phyloP scores from a whole-genome alignment of 2,329 filamentous ascomycete species.

The Diaporthe sp. region DNA sequence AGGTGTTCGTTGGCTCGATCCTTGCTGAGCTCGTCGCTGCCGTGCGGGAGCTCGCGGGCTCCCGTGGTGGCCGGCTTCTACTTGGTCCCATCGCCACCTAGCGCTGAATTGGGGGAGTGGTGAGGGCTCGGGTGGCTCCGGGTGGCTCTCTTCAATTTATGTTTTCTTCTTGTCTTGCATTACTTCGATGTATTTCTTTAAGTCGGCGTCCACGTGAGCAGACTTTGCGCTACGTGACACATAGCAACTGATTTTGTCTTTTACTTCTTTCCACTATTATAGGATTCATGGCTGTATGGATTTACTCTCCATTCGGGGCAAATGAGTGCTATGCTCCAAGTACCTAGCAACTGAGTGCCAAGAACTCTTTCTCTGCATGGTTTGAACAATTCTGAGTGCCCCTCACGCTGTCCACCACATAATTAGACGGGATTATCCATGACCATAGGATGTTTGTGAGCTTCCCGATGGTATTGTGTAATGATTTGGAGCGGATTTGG shows the following conservation, averaged over 20 bases:
- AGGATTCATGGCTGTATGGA: too few relatives aligned
- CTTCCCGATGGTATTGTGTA: background rate
- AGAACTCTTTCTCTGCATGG: too few relatives aligned
- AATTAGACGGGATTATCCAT: background rate
- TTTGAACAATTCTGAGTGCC: background rate
- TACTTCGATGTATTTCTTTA: too few relatives aligned
- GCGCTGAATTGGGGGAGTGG: background rate
- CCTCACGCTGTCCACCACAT: background rate
- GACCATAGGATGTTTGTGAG: background rate
- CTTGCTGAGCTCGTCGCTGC: slow-evolving; percentile 49
- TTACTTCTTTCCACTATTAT: too few relatives aligned
- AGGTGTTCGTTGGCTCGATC: slow-evolving; percentile 52
- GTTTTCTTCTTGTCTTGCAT: too few relatives aligned
- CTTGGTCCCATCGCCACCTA: background rate
- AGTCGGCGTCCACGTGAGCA: too few relatives aligned
- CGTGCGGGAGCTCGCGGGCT: slow-evolving; percentile 39
- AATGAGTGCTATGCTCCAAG: too few relatives aligned
- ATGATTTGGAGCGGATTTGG: background rate
- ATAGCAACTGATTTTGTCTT: too few relatives aligned
- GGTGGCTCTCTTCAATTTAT: background rate
- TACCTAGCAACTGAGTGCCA: too few relatives aligned
- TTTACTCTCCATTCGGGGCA: too few relatives aligned
- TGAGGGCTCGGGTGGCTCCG: background rate
- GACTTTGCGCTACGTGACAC: too few relatives aligned
- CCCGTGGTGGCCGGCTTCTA: background rate